Percentiles rank a stretch among this genome's conserved stretches.
phyloP scores from a whole-genome alignment of 108 stramenopile genomes.

The Stephanodiscus minutulus region DNA sequence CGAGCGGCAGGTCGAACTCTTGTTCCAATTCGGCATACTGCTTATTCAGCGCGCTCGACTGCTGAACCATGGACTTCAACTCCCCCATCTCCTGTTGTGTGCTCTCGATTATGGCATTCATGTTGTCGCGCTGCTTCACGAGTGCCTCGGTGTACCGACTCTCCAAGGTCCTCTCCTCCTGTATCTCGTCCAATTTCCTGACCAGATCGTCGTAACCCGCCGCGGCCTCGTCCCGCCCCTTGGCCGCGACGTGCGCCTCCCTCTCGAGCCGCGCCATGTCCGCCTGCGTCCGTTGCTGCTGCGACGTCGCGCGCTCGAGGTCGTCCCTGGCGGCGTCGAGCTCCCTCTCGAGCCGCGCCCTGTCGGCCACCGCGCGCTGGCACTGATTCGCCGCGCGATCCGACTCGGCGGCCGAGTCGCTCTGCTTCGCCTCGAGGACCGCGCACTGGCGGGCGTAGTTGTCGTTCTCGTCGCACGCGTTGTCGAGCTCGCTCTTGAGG shows the following conservation, averaged over 20 bases:
- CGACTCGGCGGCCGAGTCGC: conserved; percentile 13
- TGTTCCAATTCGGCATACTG: conserved; percentile 12
- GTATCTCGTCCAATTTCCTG: conserved; percentile 34
- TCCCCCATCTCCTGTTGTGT: conserved; percentile 39
- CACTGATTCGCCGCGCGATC: conserved; percentile 13
- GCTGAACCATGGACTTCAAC: conserved; percentile 21
- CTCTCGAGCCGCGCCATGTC: conserved; percentile 20
- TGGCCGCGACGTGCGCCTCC: conserved; percentile 3
- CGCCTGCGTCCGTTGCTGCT: conserved; percentile 11
- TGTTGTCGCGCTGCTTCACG: conserved; percentile 50
- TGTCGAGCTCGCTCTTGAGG: conserved; percentile 39
- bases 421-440: conserved; percentile 1
- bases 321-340: conserved; percentile 23
- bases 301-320: conserved; percentile 20
- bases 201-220: conserved; percentile 25
- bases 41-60: conserved; percentile 14
- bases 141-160: conserved; percentile 45
- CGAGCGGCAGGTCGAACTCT: conserved; percentile 12
- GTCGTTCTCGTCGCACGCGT: conserved; percentile 39
- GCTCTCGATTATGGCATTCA: conserved; percentile 45
- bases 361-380: no score
- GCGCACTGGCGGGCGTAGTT: background rate
- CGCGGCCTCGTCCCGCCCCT: conserved; percentile 16
- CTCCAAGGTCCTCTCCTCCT: conserved; percentile 46
- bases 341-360: conserved; percentile 4